A percentile compares a stretch with the other conserved stretches of the same genome.
These are phyloP conservation scores for Colletotrichum sidae DNA, from an alignment of 2,329 filamentous ascomycete species.

Conservation along the genomic window DNA sequence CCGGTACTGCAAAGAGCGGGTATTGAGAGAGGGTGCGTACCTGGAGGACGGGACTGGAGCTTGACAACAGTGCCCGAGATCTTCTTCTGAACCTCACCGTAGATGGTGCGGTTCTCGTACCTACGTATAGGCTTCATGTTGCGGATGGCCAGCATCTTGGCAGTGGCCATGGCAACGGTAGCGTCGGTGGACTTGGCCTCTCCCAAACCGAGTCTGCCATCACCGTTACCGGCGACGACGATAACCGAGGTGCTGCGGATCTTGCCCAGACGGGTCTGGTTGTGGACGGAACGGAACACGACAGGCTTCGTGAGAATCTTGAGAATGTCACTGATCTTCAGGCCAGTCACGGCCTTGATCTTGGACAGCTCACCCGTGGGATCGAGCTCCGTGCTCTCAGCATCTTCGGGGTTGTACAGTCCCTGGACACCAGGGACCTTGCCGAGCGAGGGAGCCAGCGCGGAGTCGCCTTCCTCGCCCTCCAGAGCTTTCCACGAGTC, in stretches of 20 bases:
- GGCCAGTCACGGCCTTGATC: conserved; percentile 66
- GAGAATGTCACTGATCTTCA: conserved; percentile 64
- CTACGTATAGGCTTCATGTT: conserved; percentile 94
- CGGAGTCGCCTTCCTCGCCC: conserved; percentile 51
- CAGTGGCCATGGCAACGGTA: conserved; percentile 75
- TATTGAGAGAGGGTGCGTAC: conserved; percentile 63
- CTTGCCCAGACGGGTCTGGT: conserved; percentile 98
- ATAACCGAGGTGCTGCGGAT: conserved; percentile 81
- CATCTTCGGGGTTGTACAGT: conserved; percentile 62
- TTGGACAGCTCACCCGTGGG: conserved; percentile 62
- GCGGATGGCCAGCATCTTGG: conserved; percentile 82
- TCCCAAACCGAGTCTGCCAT: conserved; percentile 88
- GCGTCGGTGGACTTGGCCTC: conserved; percentile 88
- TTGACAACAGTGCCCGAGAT: conserved; percentile 88
- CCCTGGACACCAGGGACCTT: conserved; percentile 65
- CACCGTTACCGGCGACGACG: conserved; percentile 85
- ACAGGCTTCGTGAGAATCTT: conserved; percentile 76
- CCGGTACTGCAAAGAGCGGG: neutral
- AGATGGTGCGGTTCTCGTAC: conserved; percentile 94
- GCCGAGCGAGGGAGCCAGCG: conserved; percentile 62
- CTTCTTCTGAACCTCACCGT: conserved; percentile 85
- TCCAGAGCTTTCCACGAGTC: conserved; percentile 48
- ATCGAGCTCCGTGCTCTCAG: conserved; percentile 63
- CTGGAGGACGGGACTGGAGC: conserved; percentile 85
- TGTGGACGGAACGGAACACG: conserved; percentile 79